These are phyloP conservation scores for Pistacia atlantica DNA, from an alignment of 345 rosid genomes.

Conservation along the genomic window DNA sequence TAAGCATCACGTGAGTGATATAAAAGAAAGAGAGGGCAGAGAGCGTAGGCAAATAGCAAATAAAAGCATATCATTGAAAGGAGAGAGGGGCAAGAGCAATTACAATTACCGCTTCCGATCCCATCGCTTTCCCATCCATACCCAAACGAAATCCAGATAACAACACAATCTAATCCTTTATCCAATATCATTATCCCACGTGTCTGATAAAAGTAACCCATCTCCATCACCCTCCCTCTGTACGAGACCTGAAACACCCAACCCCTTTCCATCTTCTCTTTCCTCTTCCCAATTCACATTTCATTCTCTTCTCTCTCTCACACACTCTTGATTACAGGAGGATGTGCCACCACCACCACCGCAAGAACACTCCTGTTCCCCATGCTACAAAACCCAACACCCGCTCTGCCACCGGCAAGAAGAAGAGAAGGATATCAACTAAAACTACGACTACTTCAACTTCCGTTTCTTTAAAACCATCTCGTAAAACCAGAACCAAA, in stretches of 20 bases:
- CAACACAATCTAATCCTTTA: slow-evolving; percentile 41
- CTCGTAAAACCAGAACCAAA: slow-evolving; percentile 59
- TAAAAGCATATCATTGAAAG: background rate
- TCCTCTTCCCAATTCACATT: background rate
- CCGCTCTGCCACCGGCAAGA: background rate
- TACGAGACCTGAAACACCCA: background rate
- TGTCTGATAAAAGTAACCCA: slow-evolving; percentile 29
- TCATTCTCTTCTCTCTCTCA: no score
- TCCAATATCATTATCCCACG: slow-evolving; percentile 46
- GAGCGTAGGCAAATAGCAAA: background rate
- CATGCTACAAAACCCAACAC: no score
- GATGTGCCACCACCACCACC: background rate
- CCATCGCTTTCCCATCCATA: slow-evolving; percentile 6
- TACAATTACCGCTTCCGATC: slow-evolving; percentile 10
- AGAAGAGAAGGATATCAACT: background rate
- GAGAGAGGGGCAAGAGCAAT: background rate
- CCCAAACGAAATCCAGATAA: slow-evolving; percentile 55
- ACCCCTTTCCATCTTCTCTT: slow-evolving; percentile 7
- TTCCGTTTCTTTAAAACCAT: slow-evolving; percentile 17
- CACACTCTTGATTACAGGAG: background rate
- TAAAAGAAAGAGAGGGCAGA: no score
- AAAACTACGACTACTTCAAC: background rate
- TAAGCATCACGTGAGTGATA: background rate
- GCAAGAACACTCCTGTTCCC: no score
- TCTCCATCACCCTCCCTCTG: slow-evolving; percentile 23